Conservation (phyloP, 2,329 filamentous ascomycete genomes). For the Parastagonospora nodorum region DNA sequence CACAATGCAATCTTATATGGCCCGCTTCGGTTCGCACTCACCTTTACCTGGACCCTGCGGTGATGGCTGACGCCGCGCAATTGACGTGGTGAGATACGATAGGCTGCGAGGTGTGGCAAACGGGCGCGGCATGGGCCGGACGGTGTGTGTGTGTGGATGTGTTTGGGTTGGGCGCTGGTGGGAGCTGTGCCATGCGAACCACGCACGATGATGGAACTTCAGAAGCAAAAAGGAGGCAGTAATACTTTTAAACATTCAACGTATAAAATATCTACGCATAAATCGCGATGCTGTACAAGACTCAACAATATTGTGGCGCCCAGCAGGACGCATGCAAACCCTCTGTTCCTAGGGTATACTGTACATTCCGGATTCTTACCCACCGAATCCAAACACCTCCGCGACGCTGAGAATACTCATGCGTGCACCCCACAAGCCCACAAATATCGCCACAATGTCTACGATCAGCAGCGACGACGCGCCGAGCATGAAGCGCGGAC, state of each 20-base stretch:
- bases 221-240: neutral
- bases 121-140: neutral
- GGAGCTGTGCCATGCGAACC: no score
- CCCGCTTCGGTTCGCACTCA: neutral
- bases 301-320: neutral
- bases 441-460: conserved; percentile 72
- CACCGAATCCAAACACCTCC: conserved; percentile 76
- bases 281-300: conserved; percentile 1
- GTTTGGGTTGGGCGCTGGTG: neutral
- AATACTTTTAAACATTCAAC: neutral
- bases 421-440: conserved; percentile 75
- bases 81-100: neutral
- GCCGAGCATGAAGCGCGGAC: conserved; percentile 86
- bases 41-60: neutral
- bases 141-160: neutral
- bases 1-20: neutral
- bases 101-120: neutral
- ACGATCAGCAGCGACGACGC: conserved; percentile 73
- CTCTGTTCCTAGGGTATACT: neutral
- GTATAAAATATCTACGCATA: neutral
- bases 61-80: neutral
- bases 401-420: conserved; percentile 78
- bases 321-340: neutral
- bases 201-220: no score
- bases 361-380: neutral